These are phyloP conservation scores for Trichoderma oligosporum DNA, from an alignment of 2,329 filamentous ascomycete species.

Conservation along the genomic window DNA sequence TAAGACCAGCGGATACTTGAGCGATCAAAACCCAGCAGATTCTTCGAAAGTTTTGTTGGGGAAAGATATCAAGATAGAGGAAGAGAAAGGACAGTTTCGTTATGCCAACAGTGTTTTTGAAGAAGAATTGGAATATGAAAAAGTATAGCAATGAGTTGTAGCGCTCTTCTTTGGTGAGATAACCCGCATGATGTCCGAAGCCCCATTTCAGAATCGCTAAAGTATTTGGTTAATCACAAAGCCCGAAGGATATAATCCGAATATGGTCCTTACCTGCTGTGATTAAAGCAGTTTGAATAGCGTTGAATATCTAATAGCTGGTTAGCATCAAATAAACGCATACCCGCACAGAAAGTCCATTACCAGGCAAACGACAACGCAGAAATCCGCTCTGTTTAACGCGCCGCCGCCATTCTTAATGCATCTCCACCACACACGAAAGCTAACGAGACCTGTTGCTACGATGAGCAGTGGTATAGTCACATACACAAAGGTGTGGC, in stretches of 20 bases:
- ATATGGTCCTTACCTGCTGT: not conserved
- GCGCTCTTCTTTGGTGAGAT: conserved; percentile 3
- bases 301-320: not conserved
- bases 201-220: conserved; percentile 9
- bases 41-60: not conserved
- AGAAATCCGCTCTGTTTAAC: conserved; percentile 12
- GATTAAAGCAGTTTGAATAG: conserved; percentile 5
- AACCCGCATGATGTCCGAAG: conserved; percentile 8
- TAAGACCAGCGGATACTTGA: not conserved
- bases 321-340: not conserved
- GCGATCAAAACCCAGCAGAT: conserved; percentile 2
- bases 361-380: conserved; percentile 12
- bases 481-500: conserved; percentile 6
- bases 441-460: not conserved
- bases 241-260: not conserved
- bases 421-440: conserved; percentile 14
- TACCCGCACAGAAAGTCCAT: not conserved
- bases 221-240: not conserved
- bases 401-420: not conserved
- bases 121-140: conserved; percentile 10
- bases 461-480: conserved; percentile 7
- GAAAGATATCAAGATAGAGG: conserved; percentile 14
- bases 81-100: conserved; percentile 11
- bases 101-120: conserved; percentile 11
- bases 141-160: conserved; percentile 16